phyloP scores from a whole-genome alignment of 768 basidiomycete species.

The Calocybe gangraenosa region DNA sequence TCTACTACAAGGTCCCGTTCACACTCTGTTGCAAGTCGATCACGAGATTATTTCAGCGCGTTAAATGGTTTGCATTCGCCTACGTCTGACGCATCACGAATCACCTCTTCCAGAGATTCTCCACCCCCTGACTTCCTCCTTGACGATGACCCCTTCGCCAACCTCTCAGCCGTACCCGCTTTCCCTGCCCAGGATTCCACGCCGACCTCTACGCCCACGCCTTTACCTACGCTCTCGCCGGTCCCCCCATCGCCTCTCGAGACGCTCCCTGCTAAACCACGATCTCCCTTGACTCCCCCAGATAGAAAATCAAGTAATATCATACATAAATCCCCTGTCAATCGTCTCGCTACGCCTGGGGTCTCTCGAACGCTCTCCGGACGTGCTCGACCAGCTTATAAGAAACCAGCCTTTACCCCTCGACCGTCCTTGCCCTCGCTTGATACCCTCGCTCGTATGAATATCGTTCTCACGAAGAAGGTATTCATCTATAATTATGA shows the following conservation, averaged over 20 bases:
- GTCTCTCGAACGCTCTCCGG: constrained; percentile 17
- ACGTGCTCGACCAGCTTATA: constrained; percentile 34
- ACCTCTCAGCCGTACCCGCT: constrained; percentile 35
- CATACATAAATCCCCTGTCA: constrained; percentile 12
- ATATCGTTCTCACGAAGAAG: constrained; percentile 42
- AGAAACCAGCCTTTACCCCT: constrained; percentile 42
- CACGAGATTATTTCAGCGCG: constrained; percentile 6
- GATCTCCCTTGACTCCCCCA: constrained; percentile 24
- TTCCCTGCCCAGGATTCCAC: constrained; percentile 9
- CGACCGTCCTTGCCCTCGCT: constrained; percentile 52
- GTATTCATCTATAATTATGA: constrained; percentile 18
- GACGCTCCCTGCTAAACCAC: constrained; percentile 19
- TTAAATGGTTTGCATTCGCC: constrained; percentile 9
- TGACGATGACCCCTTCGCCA: constrained; percentile 76
- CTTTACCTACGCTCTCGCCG: constrained; percentile 2
- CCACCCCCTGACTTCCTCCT: constrained; percentile 45
- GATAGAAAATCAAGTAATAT: constrained; percentile 14
- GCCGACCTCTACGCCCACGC: constrained; percentile 1
- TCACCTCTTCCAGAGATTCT: constrained; percentile 20
- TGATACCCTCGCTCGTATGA: constrained; percentile 45
- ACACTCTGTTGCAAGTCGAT: constrained; percentile 19
- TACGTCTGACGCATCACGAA: constrained; percentile 17
- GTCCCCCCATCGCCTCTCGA: constrained; percentile 16
- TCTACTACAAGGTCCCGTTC: constrained; percentile 20
- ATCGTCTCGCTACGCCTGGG: constrained; percentile 6